Evolutionary conservation across 176 grass and related monocot species (phyloP).

Genomic region (Bolboschoenus planiculmis): DNA sequence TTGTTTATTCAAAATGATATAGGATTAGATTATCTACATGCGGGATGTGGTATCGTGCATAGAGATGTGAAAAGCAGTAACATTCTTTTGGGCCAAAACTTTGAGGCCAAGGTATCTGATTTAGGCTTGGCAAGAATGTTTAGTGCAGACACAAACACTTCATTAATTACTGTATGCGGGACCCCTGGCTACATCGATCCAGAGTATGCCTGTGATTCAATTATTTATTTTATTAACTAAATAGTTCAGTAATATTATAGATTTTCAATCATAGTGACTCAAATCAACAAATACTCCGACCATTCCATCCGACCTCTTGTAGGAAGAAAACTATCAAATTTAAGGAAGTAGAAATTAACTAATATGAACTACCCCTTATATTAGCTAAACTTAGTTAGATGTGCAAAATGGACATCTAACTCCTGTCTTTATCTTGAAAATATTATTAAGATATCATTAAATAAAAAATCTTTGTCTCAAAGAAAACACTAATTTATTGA

Average conservation of each 20-base stretch:
- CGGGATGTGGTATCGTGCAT: slow-evolving; percentile 40
- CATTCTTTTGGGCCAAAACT: slow-evolving; percentile 27
- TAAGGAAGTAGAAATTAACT: background rate
- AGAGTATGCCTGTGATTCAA: slow-evolving; percentile 7
- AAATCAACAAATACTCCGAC: background rate
- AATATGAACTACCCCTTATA: too few species aligned
- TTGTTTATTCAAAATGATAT: background rate
- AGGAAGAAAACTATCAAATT: background rate
- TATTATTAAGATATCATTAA: too few species aligned
- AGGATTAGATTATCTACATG: slow-evolving; percentile 56
- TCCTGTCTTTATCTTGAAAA: too few species aligned
- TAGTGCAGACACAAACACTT: background rate
- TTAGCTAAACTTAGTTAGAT: too few species aligned
- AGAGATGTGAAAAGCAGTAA: slow-evolving; percentile 43
- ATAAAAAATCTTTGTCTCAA: background rate
- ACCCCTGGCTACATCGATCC: slow-evolving; percentile 37
- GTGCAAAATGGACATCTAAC: too few species aligned
- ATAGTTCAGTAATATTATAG: background rate
- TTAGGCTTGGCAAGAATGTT: slow-evolving; percentile 28
- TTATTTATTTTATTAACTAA: background rate
- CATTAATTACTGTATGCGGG: background rate
- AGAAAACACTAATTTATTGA: too few species aligned
- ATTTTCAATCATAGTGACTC: background rate
- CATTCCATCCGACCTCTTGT: background rate
- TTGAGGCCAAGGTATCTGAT: slow-evolving; percentile 35